Evolutionary conservation across 192 early-diverging fungal genomes (phyloP).

Genomic region (Coemansia sp.): DNA sequence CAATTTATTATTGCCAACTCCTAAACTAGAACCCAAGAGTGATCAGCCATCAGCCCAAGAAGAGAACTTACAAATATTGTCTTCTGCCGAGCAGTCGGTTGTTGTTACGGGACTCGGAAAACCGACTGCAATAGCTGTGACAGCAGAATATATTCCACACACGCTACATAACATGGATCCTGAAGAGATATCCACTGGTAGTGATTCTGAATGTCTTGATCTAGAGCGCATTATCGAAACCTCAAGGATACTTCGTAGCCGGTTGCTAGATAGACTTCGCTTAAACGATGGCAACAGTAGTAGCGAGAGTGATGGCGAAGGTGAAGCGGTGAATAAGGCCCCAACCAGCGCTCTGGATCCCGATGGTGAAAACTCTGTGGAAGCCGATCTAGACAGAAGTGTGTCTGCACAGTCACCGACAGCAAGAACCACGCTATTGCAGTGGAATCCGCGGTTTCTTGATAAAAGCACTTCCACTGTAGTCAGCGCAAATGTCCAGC

Average conservation of each 20-base stretch:
- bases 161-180: background rate
- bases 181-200: background rate
- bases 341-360: background rate
- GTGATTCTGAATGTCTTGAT: slow-evolving; percentile 27
- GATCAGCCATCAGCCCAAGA: background rate
- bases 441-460: slow-evolving; percentile 23
- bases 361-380: background rate
- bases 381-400: background rate
- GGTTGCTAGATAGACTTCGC: background rate
- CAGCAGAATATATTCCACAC: background rate
- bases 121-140: background rate
- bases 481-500: background rate
- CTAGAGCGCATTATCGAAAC: slow-evolving; percentile 17
- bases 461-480: background rate
- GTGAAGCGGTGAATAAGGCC: background rate
- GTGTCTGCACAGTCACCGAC: background rate
- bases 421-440: background rate
- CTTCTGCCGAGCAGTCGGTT: background rate
- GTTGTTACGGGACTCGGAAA: background rate
- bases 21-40: background rate
- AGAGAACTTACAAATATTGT: background rate
- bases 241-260: slow-evolving; percentile 14
- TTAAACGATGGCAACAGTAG: background rate
- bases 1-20: background rate
- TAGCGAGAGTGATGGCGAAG: background rate